Base-by-base conservation (phyloP, 257 asterid species). In the Rhazya stricta region DNA sequence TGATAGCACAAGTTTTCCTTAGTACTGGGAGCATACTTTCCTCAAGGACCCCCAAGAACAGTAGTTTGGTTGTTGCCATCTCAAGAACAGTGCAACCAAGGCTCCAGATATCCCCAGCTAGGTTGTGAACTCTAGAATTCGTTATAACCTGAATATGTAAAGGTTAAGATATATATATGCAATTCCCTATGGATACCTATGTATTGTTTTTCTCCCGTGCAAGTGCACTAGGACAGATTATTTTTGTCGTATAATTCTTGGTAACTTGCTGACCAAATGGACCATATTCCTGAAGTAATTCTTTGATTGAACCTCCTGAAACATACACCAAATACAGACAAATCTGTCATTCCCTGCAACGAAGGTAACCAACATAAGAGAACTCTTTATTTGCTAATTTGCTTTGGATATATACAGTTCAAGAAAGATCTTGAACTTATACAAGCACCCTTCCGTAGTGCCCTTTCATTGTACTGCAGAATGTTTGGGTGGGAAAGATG, bases 101-200 rank as follows among this genome's bases (percentile, higher is more conserved):
- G 87, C 97, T 89, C 96, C 96, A 91, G 76, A 89, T 80, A 81
- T 91, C 97, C 77, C 84, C 93, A n/a, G 89, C 86, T 18, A 89
- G 84, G 82, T 73, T 85, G 80, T 79, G 79, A 73, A 87, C 83
- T 56, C 82, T 75, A 23, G 87, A 65, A 77, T 86, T 86, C 66
- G 53, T 79, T 65, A 86, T 81, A 73, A 91, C 83, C 94, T 89
- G 84, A 16, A 60, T 8, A 61, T 45, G 51, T 45, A 45, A 45
- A 45, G 51, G 0, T 45, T 45, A 45, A 45, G 51, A 9, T 5
- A 58, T 45, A 45, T 13, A 9, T 5, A 58, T 45, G 46, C 66
- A 69, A 23, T 61, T 32, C 16, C 37, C 67, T 45, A 39, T 50
- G 42, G 10, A 6, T 74, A 91, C 94, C 92, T 85, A 74, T 91